Evolutionary conservation across 768 basidiomycete species (phyloP), one percentile per base, ranked within the genome.

Genomic region (Lyophyllum decastes): DNA sequence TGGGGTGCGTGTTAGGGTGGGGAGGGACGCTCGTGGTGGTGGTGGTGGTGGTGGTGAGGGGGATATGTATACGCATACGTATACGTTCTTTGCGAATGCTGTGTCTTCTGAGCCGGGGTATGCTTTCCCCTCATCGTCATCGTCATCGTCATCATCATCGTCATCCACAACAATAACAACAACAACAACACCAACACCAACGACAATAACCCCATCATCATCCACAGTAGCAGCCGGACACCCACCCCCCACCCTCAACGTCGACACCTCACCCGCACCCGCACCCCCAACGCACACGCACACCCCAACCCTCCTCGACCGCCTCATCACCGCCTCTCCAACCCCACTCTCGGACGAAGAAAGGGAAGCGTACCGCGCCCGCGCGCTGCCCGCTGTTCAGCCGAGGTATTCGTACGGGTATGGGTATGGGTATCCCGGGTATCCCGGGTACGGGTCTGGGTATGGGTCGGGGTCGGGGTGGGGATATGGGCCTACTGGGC

Each of bases 1-100:
- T 11, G 88, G 88, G 25, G 86, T 80, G 5, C 77, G 86, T 26
- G 86, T 82, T 63, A 78, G 77, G 34, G 85, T 85, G 0, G 87
- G 87, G 62, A 79, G 80, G 63, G 80, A 79, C 21, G 84, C n/a
- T n/a, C 86, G 0, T 11, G 21, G 12, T 30, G 2, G 14, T 1
- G 22, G 19, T 8, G 16, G 10, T 4, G 17, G 52, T 14, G 25
- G 51, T 17, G 12, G 41, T 25, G 22, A 12, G 25, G 51, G n/a
- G 27, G n/a, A n/a, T n/a, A n/a, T n/a, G n/a, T n/a, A n/a, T n/a
- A 9, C 79, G 35, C 35, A 38, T 44, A 66, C 79, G 49, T 80
- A 81, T 54, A 78, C 80, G 2, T 83, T 83, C 65, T 83, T 86
- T 64, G 67, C 77, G 11, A 63, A 73, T 46, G 70, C 77, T 8